Percentiles rank a stretch among this genome's conserved stretches.
These are phyloP conservation scores for Aspergillus sp. DNA, from an alignment of 2,329 filamentous ascomycete species.

Conservation along the genomic window DNA sequence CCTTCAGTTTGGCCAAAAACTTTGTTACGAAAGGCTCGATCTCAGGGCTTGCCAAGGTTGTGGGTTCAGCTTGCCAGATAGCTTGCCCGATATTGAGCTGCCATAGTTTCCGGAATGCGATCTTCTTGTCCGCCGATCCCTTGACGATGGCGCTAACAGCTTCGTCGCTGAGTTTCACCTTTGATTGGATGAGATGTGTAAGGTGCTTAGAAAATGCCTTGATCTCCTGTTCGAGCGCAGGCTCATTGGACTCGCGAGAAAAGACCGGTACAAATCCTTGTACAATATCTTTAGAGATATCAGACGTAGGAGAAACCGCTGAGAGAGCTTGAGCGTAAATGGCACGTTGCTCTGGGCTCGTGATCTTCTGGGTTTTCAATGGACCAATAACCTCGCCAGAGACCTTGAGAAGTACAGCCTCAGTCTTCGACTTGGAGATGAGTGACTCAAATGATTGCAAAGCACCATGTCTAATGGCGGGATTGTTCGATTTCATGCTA, in stretches of 20 bases:
- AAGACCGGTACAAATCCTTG: conserved; percentile 67
- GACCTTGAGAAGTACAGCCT: conserved; percentile 62
- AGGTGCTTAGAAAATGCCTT: conserved; percentile 68
- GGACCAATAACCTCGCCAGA: conserved; percentile 76
- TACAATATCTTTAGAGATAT: conserved; percentile 66
- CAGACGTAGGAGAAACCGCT: conserved; percentile 59
- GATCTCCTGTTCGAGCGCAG: conserved; percentile 74
- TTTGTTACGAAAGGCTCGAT: conserved; percentile 50
- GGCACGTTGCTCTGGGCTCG: conserved; percentile 79
- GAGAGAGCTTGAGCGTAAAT: conserved; percentile 79
- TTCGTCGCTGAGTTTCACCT: conserved; percentile 62
- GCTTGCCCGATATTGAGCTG: conserved; percentile 71
- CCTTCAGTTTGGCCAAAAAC: conserved; percentile 52
- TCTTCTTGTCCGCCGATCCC: conserved; percentile 81
- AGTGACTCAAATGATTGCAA: conserved; percentile 71
- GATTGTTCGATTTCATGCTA: conserved; percentile 88
- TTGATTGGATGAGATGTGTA: conserved; percentile 61
- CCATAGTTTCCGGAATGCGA: conserved; percentile 77
- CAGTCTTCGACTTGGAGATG: conserved; percentile 62
- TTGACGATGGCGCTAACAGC: conserved; percentile 73
- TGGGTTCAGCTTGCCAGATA: conserved; percentile 57
- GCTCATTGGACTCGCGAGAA: conserved; percentile 85
- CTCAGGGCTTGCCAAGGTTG: conserved; percentile 51
- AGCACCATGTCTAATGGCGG: conserved; percentile 71
- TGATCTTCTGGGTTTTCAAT: conserved; percentile 79